Conservation (phyloP, 1,284 basidiomycete species). For the Cutaneotrichosporon sp. region DNA sequence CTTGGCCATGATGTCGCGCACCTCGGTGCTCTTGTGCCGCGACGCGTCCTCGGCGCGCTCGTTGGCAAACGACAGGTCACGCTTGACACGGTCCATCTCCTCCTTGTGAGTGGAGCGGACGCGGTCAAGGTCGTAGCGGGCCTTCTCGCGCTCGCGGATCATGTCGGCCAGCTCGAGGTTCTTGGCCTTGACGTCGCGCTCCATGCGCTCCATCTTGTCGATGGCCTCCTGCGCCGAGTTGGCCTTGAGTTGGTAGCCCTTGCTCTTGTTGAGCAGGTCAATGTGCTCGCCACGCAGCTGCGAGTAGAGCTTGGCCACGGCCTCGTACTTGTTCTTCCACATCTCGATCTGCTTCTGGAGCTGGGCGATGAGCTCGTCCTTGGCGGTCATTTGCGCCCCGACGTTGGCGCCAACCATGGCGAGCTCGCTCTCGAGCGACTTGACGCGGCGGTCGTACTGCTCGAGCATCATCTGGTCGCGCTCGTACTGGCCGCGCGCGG, state of each 20-base stretch:
- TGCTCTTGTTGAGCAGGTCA: conserved; percentile 96
- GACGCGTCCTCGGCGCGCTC: conserved; percentile 94
- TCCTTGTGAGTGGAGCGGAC: conserved; percentile 95
- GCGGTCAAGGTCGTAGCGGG: conserved; percentile 94
- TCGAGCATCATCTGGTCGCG: conserved; percentile 97
- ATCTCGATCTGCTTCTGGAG: conserved; percentile 95
- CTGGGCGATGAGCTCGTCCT: conserved; percentile 94
- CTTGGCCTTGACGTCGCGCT: conserved; percentile 96
- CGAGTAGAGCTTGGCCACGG: conserved; percentile 96
- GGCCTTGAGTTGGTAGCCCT: conserved; percentile 96
- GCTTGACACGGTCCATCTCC: conserved; percentile 87
- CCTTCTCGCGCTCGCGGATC: conserved; percentile 96
- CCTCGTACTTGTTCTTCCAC: conserved; percentile 99
- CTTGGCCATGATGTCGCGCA: conserved; percentile 82
- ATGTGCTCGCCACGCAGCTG: conserved; percentile 96
- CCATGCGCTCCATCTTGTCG: conserved; percentile 99
- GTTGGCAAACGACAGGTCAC: conserved; percentile 95
- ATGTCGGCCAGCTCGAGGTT: conserved; percentile 98
- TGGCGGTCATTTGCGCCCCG: conserved; percentile 82
- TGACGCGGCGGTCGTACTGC: conserved; percentile 96
- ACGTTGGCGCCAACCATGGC: conserved; percentile 76
- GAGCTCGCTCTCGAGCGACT: conserved; percentile 92
- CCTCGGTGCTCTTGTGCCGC: conserved; percentile 88
- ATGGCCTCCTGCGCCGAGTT: conserved; percentile 99
- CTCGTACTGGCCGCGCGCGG: conserved; percentile 96